Conservation (phyloP, 2,329 filamentous ascomycete species). For the Cytospora piceicola region DNA sequence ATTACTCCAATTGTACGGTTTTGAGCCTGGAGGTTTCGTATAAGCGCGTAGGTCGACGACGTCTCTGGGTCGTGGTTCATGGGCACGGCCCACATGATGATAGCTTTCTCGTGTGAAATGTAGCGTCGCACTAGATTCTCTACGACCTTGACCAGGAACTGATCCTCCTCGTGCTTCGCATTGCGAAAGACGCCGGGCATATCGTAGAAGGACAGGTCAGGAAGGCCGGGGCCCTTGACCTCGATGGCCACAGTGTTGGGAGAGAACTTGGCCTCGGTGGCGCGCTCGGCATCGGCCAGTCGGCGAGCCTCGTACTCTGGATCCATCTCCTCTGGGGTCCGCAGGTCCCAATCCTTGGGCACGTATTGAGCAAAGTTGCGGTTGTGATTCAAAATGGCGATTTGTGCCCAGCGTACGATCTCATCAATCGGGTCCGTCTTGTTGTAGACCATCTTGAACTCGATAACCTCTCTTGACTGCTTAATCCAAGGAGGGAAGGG, state of each 20-base stretch:
- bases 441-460: slow-evolving; percentile 67
- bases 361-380: slow-evolving; percentile 57
- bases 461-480: slow-evolving; percentile 50
- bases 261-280: slow-evolving; percentile 69
- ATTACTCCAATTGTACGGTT: slow-evolving; percentile 73
- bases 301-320: slow-evolving; percentile 25
- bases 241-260: slow-evolving; percentile 80
- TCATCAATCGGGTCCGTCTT: slow-evolving; percentile 68
- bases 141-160: slow-evolving; percentile 73
- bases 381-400: slow-evolving; percentile 73
- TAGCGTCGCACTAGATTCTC: slow-evolving; percentile 72
- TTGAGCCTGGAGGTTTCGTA: slow-evolving; percentile 60
- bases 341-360: slow-evolving; percentile 46
- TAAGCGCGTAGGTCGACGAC: slow-evolving; percentile 69
- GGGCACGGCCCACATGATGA: slow-evolving; percentile 76
- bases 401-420: slow-evolving; percentile 73
- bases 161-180: slow-evolving; percentile 64
- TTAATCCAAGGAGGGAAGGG: slow-evolving; percentile 70
- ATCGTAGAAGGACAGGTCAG: slow-evolving; percentile 81
- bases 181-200: slow-evolving; percentile 81
- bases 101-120: slow-evolving; percentile 68
- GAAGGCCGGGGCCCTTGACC: slow-evolving; percentile 71
- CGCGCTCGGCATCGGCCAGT: slow-evolving; percentile 43
- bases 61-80: slow-evolving; percentile 81
- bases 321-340: slow-evolving; percentile 30